A percentile compares a stretch with the other conserved stretches of the same genome.
Conservation (phyloP, 805 yeast genomes). For the Kluyveromyces siamensis region DNA sequence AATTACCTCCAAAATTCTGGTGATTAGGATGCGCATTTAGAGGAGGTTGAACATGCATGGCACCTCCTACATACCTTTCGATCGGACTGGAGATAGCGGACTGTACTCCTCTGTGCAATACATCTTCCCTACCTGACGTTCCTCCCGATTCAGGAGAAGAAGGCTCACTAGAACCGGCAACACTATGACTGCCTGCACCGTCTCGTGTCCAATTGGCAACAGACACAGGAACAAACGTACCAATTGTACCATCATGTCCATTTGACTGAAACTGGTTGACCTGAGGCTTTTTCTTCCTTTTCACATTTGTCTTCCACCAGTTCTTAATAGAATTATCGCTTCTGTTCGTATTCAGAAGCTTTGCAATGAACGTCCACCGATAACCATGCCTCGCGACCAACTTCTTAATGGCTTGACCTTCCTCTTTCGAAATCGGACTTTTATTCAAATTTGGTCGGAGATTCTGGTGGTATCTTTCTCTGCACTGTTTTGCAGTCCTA, state of each 20-base stretch:
- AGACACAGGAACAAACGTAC: neutral
- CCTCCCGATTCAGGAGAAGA: neutral
- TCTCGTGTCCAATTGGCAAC: neutral
- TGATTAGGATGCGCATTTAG: neutral
- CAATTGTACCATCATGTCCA: neutral
- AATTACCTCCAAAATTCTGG: neutral
- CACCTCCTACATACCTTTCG: neutral
- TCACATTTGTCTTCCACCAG: conserved; percentile 97
- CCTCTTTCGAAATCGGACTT: conserved; percentile 75
- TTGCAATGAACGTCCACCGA: conserved; percentile 89
- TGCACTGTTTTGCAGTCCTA: conserved; percentile 83
- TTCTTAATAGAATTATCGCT: conserved; percentile 54
- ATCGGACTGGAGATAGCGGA: neutral
- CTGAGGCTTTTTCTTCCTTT: conserved; percentile 45
- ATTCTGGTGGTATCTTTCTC: conserved; percentile 88
- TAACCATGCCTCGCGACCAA: conserved; percentile 75
- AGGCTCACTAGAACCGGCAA: neutral
- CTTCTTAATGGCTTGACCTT: conserved; percentile 72
- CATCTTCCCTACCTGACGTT: neutral
- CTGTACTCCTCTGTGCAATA: neutral
- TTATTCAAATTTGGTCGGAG: conserved; percentile 77
- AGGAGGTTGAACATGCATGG: neutral
- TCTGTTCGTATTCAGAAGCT: conserved; percentile 70
- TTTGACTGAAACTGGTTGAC: neutral
- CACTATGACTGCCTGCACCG: neutral